Evolutionary conservation across 768 basidiomycete species (phyloP), one percentile per base, ranked within the genome.

Genomic region (Mycena pura): DNA sequence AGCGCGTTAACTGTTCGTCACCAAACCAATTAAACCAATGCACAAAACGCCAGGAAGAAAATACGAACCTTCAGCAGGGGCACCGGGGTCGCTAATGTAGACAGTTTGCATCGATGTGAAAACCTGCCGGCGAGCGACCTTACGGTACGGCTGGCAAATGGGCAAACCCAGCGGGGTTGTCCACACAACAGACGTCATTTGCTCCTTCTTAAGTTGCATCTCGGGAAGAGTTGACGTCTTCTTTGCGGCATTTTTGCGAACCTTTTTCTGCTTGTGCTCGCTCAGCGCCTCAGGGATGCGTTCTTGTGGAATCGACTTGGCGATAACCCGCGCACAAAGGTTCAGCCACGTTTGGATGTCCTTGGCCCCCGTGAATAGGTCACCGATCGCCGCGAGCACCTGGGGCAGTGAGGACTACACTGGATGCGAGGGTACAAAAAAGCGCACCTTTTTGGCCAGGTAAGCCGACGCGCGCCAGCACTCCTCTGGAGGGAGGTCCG

Each of bases 161-260:
- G 96, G 97, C 61, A 99, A 73, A 3, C 95, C 95, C n/a, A 99
- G 79, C 4, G 94, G 91, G 1, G 96, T 96, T 21, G 95, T 97
- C 97, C 97, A 99, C 27, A 96, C 88, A 5, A 99, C 94, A 7
- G 88, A 83, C 21, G 94, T 91, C 96, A 99, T 98, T 73, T 95
- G 92, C 71, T 96, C 95, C 76, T 90, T 91, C 70, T 82, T 83
- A 63, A 92, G 68, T 19, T 85, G 78, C 7, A 74, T 73, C 15
- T 73, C 68, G 4, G 77, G 68, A 5, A 74, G 57, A 22, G 63
- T 48, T 3, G 58, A 40, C 55, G 57, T 71, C 32, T 59, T 39
- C 36, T 48, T 48, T 51, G 57, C 47, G 21, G 63, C 60, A 46
- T 58, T 38, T 21, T 25, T 60, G 56, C 36, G 41, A 38, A n/a